phyloP scores from a whole-genome alignment of 2,329 filamentous ascomycete genomes.

The Thelonectria rubi region DNA sequence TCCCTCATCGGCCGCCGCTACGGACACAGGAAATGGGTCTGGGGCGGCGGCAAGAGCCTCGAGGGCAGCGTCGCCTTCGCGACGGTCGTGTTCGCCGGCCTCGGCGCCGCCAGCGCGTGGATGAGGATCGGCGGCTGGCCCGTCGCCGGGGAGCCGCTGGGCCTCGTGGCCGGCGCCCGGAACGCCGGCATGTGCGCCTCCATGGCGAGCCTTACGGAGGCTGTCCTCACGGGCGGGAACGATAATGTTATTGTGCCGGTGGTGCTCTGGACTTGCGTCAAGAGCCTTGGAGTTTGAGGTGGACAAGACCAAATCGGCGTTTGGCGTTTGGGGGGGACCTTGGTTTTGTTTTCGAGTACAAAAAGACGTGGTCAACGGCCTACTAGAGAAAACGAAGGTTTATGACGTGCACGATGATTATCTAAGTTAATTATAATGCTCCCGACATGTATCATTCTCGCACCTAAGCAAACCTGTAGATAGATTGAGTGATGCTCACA shows the following conservation, averaged over 20 bases:
- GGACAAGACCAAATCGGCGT: neutral
- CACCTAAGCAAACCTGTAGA: too few species aligned
- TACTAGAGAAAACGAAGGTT: slow-evolving; percentile 38
- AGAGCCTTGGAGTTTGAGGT: slow-evolving; percentile 71
- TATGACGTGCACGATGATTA: slow-evolving; percentile 26
- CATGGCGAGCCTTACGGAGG: slow-evolving; percentile 90
- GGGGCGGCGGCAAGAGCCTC: slow-evolving; percentile 95
- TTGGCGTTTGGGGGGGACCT: slow-evolving; percentile 28
- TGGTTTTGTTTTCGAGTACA: slow-evolving; percentile 19
- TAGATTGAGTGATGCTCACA: too few species aligned
- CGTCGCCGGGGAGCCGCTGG: slow-evolving; percentile 54
- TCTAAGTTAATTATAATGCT: neutral
- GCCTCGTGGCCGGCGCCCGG: slow-evolving; percentile 54
- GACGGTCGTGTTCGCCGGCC: slow-evolving; percentile 77
- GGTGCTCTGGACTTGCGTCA: slow-evolving; percentile 89
- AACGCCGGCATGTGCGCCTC: slow-evolving; percentile 79
- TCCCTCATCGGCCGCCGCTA: slow-evolving; percentile 88
- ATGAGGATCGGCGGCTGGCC: slow-evolving; percentile 80
- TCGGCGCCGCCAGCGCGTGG: slow-evolving; percentile 77
- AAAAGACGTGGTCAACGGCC: slow-evolving; percentile 18
- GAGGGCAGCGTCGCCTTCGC: slow-evolving; percentile 89
- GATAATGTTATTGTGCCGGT: slow-evolving; percentile 98
- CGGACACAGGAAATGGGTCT: slow-evolving; percentile 90
- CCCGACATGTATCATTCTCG: too few species aligned
- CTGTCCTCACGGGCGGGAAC: slow-evolving; percentile 94